Evolutionary conservation across 768 basidiomycete species (phyloP).

Genomic region (Chalciporus pseudorubinellus): DNA sequence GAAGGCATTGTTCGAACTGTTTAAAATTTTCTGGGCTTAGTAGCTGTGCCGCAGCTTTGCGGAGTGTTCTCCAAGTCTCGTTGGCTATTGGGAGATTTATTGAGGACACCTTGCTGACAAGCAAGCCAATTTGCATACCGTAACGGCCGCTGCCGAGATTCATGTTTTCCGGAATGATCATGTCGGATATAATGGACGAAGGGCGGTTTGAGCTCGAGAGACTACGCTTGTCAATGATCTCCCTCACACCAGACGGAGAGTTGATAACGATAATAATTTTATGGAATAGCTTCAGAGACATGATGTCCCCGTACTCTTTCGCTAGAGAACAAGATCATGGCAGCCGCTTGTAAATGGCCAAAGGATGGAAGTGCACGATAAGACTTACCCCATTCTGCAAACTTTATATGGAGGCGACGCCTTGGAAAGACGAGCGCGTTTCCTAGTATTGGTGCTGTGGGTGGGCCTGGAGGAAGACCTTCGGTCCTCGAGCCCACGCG

Average conservation of each 20-base stretch:
- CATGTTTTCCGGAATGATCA: conserved; percentile 13
- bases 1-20: conserved; percentile 14
- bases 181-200: conserved; percentile 11
- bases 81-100: background rate
- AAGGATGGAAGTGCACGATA: too few species aligned
- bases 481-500: conserved; percentile 9
- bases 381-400: background rate
- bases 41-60: background rate
- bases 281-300: background rate
- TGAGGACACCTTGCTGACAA: background rate
- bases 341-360: background rate
- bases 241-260: conserved; percentile 11
- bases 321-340: background rate
- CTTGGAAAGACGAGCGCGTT: conserved; percentile 24
- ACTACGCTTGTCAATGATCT: conserved; percentile 26
- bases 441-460: conserved; percentile 24
- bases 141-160: conserved; percentile 4
- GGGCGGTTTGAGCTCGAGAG: conserved; percentile 18
- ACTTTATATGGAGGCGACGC: conserved; percentile 9
- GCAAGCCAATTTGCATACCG: background rate
- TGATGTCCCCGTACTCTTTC: background rate
- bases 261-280: conserved; percentile 3
- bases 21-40: conserved; percentile 3
- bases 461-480: conserved; percentile 25
- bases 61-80: conserved; percentile 1